A percentile compares a stretch with the other conserved stretches of the same genome.
Conservation (phyloP, 2,329 filamentous ascomycete genomes). For the Fusarium heterosporum region DNA sequence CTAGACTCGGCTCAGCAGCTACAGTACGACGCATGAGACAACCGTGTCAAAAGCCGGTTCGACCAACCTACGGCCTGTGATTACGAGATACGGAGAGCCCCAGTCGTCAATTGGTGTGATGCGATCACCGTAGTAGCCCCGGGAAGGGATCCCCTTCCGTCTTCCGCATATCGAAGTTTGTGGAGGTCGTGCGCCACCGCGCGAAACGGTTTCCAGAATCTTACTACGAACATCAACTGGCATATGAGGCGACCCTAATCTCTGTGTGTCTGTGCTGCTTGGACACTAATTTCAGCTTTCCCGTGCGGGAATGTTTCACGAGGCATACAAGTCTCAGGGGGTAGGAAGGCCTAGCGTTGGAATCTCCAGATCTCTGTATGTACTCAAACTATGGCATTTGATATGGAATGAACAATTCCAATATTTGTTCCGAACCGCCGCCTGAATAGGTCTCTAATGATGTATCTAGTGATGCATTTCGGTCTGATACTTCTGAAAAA, state of each 20-base stretch:
- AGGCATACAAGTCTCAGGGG: neutral
- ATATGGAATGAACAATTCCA: too few relatives aligned
- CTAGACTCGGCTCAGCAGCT: neutral
- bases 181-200: neutral
- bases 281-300: neutral
- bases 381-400: too few relatives aligned
- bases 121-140: neutral
- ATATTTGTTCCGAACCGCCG: too few relatives aligned
- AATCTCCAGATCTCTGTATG: too few relatives aligned
- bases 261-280: neutral
- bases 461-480: too few relatives aligned
- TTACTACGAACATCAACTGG: neutral
- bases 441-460: too few relatives aligned
- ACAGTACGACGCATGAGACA: neutral
- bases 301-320: neutral
- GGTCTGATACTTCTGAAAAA: too few relatives aligned
- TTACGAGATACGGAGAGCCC: too few relatives aligned
- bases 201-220: neutral
- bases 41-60: neutral
- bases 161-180: neutral
- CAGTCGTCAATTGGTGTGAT: too few relatives aligned
- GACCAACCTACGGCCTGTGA: neutral
- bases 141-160: neutral
- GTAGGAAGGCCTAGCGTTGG: too few relatives aligned
- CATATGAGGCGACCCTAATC: neutral